Base-by-base conservation (phyloP, 2,329 filamentous ascomycete genomes). In the Pseudogymnoascus sp. region DNA sequence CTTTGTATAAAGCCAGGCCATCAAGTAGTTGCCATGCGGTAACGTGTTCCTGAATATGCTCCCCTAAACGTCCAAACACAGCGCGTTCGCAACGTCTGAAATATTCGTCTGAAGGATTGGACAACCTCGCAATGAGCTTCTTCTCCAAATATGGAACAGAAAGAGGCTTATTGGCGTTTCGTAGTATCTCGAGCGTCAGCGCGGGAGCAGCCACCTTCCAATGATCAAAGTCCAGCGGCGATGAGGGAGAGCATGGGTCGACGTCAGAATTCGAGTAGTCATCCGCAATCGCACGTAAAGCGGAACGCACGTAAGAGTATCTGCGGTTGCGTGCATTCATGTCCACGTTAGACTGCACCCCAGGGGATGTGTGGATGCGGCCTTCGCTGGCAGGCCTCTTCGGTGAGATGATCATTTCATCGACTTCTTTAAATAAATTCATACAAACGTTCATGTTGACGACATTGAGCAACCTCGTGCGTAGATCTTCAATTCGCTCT, bases 371-470 rank as follows among this genome's bases (percentile, higher is more conserved):
- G 41, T 29, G 3, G 41, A 3, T 29, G 24, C 5, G 24, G 7
- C 7, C 24, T 11, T 54, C n/a, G n/a, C 29, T 5, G 9, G 10
- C 29, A 33, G 29, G n/a, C 10, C 5, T 68, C 66, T 39, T 63
- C 64, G 36, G 39, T 35, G 58, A 2, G 44, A 62, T 67, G 61
- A 61, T 68, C 41, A 61, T 54, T n/a, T 65, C 59, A 33, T 71
- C 66, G 4, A 71, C 60, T 15, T 60, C 64, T 13, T 66, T 65
- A 39, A 69, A 71, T n/a, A 71, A 61, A 24, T 64, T 63, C 68
- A 71, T 70, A 75, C 84, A 87, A 13, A 87, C 77, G 63, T 86
- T 83, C 10, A 87, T 71, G 68, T 86, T 85, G 67, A 87, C 80
- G 60, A 81, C 78, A 66, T 87, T 84, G 31, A 81, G 76, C 72